These are phyloP conservation scores for Sabuloglossum arenarium DNA, from an alignment of 495 filamentous ascomycete genomes.

Conservation along the genomic window DNA sequence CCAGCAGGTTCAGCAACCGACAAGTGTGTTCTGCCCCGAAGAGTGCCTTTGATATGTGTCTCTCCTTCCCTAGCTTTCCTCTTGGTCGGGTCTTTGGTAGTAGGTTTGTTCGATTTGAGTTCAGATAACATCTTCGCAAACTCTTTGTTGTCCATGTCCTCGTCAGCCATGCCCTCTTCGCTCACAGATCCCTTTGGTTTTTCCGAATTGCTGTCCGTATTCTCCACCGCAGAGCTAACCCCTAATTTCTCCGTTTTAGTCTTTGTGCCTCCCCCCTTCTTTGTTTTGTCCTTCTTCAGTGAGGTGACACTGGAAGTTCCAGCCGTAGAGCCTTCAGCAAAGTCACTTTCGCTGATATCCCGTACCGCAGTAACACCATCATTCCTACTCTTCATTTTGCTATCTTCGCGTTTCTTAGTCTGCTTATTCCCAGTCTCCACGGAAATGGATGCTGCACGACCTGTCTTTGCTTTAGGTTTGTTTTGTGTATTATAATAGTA, in stretches of 20 bases:
- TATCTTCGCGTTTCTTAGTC: not conserved
- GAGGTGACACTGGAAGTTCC: not conserved
- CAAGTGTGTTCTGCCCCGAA: not conserved
- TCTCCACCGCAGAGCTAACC: not conserved
- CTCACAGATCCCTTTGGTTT: not conserved
- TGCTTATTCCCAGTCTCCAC: not conserved
- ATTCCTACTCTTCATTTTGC: conserved; percentile 1
- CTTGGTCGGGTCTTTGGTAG: conserved; percentile 18
- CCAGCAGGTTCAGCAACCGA: conserved; percentile 12
- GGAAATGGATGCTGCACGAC: not conserved
- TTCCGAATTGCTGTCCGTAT: conserved; percentile 14
- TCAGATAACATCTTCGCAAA: conserved; percentile 50
- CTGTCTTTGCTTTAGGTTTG: conserved; percentile 4
- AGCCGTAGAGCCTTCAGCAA: not conserved
- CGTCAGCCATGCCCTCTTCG: not conserved
- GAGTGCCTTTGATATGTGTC: not conserved
- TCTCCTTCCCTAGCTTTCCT: conserved; percentile 21
- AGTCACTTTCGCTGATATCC: conserved; percentile 3
- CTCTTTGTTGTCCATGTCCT: conserved; percentile 43
- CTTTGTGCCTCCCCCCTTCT: not conserved
- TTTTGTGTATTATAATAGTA: conserved; percentile 11
- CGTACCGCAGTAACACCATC: not conserved
- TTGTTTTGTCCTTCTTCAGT: conserved; percentile 1
- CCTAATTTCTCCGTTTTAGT: not conserved
- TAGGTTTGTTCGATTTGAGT: conserved; percentile 39